phyloP scores from a whole-genome alignment of 768 basidiomycete species.

The Macrolepiota albuminosa region DNA sequence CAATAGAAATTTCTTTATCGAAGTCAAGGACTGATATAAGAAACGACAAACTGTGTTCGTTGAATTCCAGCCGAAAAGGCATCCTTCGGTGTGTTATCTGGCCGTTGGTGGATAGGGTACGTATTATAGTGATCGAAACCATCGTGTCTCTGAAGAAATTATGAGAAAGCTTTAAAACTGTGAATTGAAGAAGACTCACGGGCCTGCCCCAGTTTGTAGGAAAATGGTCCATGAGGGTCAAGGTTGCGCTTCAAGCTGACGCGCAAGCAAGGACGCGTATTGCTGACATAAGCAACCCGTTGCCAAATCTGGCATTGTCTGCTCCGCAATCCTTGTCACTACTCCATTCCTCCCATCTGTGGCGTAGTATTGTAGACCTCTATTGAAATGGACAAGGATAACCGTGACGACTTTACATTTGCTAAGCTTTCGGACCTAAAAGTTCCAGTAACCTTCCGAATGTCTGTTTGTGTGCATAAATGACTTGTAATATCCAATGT shows the following conservation, averaged over 20 bases:
- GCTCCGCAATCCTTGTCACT: neutral
- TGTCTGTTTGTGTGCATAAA: constrained; percentile 40
- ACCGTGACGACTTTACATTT: constrained; percentile 88
- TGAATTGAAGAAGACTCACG: constrained; percentile 31
- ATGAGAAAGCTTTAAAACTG: neutral
- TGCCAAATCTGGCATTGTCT: constrained; percentile 4
- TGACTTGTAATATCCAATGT: neutral
- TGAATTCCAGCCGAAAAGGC: constrained; percentile 63
- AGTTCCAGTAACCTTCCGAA: constrained; percentile 80
- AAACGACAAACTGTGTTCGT: constrained; percentile 65
- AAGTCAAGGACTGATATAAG: neutral
- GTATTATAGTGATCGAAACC: constrained; percentile 71
- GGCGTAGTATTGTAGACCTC: neutral
- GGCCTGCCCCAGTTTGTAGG: constrained; percentile 82
- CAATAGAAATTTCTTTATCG: neutral
- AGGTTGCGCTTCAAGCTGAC: constrained; percentile 3
- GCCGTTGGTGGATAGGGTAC: constrained; percentile 65
- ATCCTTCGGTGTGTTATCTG: constrained; percentile 46
- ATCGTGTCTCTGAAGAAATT: constrained; percentile 57
- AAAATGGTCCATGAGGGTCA: constrained; percentile 68
- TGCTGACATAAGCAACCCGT: constrained; percentile 11
- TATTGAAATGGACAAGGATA: constrained; percentile 44
- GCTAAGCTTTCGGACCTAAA: constrained; percentile 88
- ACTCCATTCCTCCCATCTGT: neutral
- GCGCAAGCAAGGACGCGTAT: constrained; percentile 18